A percentile compares a stretch with the other conserved stretches of the same genome.
Conservation (phyloP, 495 filamentous ascomycete genomes). For the Penicillium roqueforti region DNA sequence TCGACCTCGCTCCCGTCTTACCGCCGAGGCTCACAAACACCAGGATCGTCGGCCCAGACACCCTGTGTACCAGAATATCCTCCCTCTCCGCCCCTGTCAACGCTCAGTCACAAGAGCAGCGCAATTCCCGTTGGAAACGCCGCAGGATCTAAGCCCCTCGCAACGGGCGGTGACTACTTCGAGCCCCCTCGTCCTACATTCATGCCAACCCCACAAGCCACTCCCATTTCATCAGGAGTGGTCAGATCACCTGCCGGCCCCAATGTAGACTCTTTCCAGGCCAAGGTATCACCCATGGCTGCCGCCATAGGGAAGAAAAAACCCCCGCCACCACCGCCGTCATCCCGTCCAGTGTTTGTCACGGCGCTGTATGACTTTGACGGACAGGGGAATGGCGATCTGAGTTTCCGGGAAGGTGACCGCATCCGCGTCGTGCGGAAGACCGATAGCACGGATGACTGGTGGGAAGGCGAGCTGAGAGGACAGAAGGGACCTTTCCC, state of each 20-base stretch:
- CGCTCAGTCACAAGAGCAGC: conserved; percentile 10
- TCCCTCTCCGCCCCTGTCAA: conserved; percentile 17
- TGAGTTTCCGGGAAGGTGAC: conserved; percentile 81
- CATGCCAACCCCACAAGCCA: conserved; percentile 10
- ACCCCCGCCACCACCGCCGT: conserved; percentile 69
- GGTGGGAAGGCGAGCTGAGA: conserved; percentile 87
- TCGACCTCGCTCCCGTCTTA: conserved; percentile 3
- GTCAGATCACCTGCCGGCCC: conserved; percentile 25
- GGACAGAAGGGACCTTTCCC: conserved; percentile 78
- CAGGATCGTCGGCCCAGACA: conserved; percentile 18
- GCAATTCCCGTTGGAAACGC: conserved; percentile 9
- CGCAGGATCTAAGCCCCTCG: conserved; percentile 20
- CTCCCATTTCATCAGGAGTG: conserved; percentile 16
- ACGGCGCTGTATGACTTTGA: conserved; percentile 78
- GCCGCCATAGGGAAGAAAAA: conserved; percentile 54
- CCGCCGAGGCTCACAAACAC: conserved; percentile 18
- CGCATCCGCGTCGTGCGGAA: conserved; percentile 77
- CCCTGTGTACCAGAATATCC: conserved; percentile 13
- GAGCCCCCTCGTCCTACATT: conserved; percentile 9
- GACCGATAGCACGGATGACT: conserved; percentile 84
- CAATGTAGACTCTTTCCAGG: conserved; percentile 50
- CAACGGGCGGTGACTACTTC: conserved; percentile 19
- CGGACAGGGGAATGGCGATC: conserved; percentile 67
- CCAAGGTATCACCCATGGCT: conserved; percentile 12
- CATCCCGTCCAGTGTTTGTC: conserved; percentile 56